Evolutionary conservation across 345 rosid genomes (phyloP).

Genomic region (rapeseed (Brassica napus)): Da-Ae NC_063438.1:9038501-9039000

Average conservation of each 20-base stretch:
- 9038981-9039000: constrained; percentile 51
- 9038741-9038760: constrained; percentile 69
- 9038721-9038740: constrained; percentile 72
- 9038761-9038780: constrained; percentile 49
- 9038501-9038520: constrained; percentile 59
- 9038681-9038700: constrained; percentile 77
- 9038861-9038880: constrained; percentile 12
- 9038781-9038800: constrained; percentile 50
- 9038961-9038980: constrained; percentile 58
- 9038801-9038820: constrained; percentile 39
- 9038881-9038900: constrained; percentile 45
- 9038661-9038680: constrained; percentile 78
- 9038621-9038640: constrained; percentile 46
- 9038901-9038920: constrained; percentile 10
- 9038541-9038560: not conserved
- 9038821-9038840: constrained; percentile 53
- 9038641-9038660: constrained; percentile 77
- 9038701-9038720: constrained; percentile 68
- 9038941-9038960: constrained; percentile 15
- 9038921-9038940: constrained; percentile 39
- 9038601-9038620: not conserved
- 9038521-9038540: constrained; percentile 68
- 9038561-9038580: not conserved
- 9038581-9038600: not conserved
- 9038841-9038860: not conserved